Evolutionary conservation across 2,329 filamentous ascomycete species (phyloP).

Genomic region (Calonectria leucothoes): DNA sequence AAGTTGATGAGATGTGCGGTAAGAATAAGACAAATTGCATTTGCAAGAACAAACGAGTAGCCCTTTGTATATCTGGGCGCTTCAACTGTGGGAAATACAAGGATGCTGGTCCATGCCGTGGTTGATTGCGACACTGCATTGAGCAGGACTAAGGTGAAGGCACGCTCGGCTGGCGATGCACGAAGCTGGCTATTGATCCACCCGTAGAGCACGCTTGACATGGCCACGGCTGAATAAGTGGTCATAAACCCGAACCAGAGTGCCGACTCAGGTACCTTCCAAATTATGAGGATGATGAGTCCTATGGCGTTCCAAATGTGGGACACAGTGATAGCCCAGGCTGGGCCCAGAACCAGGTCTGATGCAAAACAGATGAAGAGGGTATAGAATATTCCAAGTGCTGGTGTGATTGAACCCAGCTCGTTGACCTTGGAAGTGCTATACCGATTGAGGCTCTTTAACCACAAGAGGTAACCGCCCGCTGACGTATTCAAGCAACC

Average conservation of each 20-base stretch:
- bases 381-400: slow-evolving; percentile 67
- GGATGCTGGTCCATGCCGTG: slow-evolving; percentile 66
- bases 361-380: slow-evolving; percentile 66
- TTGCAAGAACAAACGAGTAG: slow-evolving; percentile 34
- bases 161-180: slow-evolving; percentile 57
- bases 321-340: slow-evolving; percentile 66
- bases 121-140: slow-evolving; percentile 65
- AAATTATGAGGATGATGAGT: slow-evolving; percentile 63
- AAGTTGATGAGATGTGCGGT: background rate
- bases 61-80: slow-evolving; percentile 56
- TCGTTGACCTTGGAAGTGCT: slow-evolving; percentile 61
- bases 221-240: slow-evolving; percentile 60
- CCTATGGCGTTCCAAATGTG: slow-evolving; percentile 64
- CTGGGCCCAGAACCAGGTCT: slow-evolving; percentile 63
- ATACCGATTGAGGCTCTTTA: slow-evolving; percentile 66
- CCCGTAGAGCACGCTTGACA: slow-evolving; percentile 66
- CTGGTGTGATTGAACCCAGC: slow-evolving; percentile 63
- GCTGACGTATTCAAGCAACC: slow-evolving; percentile 56
- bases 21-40: background rate
- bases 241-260: slow-evolving; percentile 52
- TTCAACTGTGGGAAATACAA: slow-evolving; percentile 61
- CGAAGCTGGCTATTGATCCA: slow-evolving; percentile 65
- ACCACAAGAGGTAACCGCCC: slow-evolving; percentile 67
- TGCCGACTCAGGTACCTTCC: slow-evolving; percentile 64
- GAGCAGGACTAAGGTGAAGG: slow-evolving; percentile 62